A percentile compares a stretch with the other conserved stretches of the same genome.
phyloP scores from a whole-genome alignment of 768 basidiomycete species.

The Kwoniella botswanensis region DNA sequence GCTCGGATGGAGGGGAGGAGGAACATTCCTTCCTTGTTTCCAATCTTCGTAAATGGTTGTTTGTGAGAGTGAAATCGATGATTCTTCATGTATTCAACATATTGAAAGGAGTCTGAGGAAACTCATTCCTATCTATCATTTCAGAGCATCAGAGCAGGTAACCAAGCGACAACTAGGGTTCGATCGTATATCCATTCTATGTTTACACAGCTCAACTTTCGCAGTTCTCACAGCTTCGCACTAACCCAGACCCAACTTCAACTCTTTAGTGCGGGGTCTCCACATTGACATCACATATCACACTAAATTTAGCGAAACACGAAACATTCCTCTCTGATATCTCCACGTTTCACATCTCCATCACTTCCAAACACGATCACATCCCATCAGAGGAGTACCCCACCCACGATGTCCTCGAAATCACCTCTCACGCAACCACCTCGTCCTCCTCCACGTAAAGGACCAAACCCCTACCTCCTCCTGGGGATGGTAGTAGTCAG shows the following conservation, averaged over 20 bases:
- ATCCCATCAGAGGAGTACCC: background rate
- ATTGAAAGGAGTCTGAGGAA: no score
- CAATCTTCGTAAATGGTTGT: no score
- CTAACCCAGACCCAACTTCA: background rate
- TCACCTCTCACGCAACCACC: slow-evolving; percentile 7
- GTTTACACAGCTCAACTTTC: background rate
- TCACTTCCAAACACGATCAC: background rate
- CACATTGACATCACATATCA: background rate
- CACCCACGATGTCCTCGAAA: background rate
- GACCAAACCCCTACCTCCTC: slow-evolving; percentile 48
- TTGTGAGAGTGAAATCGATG: no score
- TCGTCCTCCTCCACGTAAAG: slow-evolving; percentile 35
- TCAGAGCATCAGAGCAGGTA: background rate
- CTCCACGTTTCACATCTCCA: background rate
- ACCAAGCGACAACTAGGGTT: background rate
- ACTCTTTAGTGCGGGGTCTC: background rate
- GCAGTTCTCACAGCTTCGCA: background rate
- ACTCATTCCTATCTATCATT: no score
- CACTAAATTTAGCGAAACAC: background rate
- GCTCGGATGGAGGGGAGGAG: background rate
- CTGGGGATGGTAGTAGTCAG: slow-evolving; percentile 41
- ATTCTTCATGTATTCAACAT: no score
- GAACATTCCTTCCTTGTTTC: background rate
- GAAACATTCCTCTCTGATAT: background rate
- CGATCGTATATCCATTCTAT: background rate